Evolutionary conservation across 2,329 filamentous ascomycete genomes (phyloP).

Genomic region (Curvularia sp.): DNA sequence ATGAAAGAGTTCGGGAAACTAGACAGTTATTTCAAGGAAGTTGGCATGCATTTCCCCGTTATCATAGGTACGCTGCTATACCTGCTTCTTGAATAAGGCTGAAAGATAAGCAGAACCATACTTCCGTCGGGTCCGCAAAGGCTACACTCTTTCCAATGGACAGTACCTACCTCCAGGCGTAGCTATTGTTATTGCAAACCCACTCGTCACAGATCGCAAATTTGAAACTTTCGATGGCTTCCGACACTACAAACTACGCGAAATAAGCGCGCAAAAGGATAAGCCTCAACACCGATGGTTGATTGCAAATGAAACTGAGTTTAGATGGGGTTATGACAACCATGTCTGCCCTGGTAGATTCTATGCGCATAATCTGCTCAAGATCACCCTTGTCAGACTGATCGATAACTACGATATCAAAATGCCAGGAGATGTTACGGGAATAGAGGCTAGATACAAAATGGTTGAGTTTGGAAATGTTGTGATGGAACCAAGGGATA

Average conservation of each 20-base stretch:
- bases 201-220: slow-evolving; percentile 35
- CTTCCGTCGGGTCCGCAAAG: slow-evolving; percentile 59
- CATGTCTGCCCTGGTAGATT: slow-evolving; percentile 45
- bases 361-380: slow-evolving; percentile 44
- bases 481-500: slow-evolving; percentile 2
- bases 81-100: neutral
- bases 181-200: slow-evolving; percentile 36
- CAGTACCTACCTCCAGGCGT: slow-evolving; percentile 53
- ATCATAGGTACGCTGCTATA: neutral
- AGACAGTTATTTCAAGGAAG: slow-evolving; percentile 48
- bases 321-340: slow-evolving; percentile 39
- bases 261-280: slow-evolving; percentile 25
- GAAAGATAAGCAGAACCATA: slow-evolving; percentile 50
- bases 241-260: slow-evolving; percentile 41
- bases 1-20: slow-evolving; percentile 47
- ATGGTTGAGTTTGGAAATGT: slow-evolving; percentile 4
- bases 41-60: slow-evolving; percentile 7
- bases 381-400: slow-evolving; percentile 40
- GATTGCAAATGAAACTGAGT: slow-evolving; percentile 32
- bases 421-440: slow-evolving; percentile 21
- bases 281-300: slow-evolving; percentile 42
- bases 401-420: slow-evolving; percentile 40
- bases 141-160: slow-evolving; percentile 62
- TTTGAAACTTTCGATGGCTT: slow-evolving; percentile 44
- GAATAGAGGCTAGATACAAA: neutral